phyloP scores from a whole-genome alignment of 2,329 filamentous ascomycete species.

The Fusarium tupiense region DNA sequence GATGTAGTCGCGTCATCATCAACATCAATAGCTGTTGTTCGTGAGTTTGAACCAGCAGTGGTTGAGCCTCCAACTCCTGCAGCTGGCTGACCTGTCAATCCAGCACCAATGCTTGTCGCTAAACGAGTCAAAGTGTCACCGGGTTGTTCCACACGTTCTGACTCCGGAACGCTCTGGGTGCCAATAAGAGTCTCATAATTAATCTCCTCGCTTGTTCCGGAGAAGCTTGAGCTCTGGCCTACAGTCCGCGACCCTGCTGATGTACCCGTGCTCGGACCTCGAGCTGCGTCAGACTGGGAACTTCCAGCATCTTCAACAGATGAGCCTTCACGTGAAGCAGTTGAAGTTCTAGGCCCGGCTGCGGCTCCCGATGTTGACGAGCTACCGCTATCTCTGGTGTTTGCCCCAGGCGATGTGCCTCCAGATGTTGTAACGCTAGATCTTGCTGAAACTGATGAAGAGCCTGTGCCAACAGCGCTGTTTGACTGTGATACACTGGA shows the following conservation, averaged over 20 bases:
- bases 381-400: too few species aligned
- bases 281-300: not conserved
- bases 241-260: not conserved
- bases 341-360: not conserved
- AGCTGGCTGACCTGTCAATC: constrained; percentile 1
- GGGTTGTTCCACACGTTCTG: not conserved
- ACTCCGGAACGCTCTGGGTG: constrained; percentile 4
- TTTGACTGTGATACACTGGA: not conserved
- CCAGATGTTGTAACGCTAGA: not conserved
- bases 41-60: not conserved
- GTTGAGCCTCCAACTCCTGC: not conserved
- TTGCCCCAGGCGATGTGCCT: too few species aligned
- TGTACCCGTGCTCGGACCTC: not conserved
- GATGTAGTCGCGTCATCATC: not conserved
- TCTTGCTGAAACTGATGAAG: not conserved
- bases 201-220: not conserved
- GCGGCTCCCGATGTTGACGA: too few species aligned
- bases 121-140: not conserved
- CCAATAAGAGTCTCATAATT: not conserved
- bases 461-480: fast-evolving
- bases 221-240: too few species aligned
- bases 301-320: not conserved
- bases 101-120: not conserved
- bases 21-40: fast-evolving
- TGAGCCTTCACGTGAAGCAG: fast-evolving